A percentile compares a stretch with the other conserved stretches of the same genome.
Evolutionary conservation across 2,329 filamentous ascomycete genomes (phyloP).

Genomic region (Fusarium pseudoanthophilum): DNA sequence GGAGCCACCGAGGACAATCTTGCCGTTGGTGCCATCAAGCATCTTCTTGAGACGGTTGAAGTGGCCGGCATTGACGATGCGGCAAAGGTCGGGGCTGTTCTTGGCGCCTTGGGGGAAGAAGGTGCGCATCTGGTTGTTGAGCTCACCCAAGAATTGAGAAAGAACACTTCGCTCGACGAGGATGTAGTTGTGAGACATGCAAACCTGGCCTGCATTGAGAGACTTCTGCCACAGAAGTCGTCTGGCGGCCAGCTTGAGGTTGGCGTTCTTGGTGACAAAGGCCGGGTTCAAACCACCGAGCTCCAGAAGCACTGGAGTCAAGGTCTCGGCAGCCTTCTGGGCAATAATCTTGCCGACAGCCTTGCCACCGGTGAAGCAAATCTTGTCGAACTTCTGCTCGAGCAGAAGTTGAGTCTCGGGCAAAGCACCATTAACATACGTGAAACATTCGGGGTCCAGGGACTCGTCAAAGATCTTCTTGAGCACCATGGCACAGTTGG

Average conservation of each 20-base stretch:
- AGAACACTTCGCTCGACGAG: conserved; percentile 82
- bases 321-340: conserved; percentile 86
- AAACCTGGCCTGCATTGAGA: conserved; percentile 89
- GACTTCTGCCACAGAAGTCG: conserved; percentile 91
- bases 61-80: conserved; percentile 82
- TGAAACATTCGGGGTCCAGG: conserved; percentile 82
- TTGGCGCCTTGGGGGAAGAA: conserved; percentile 88
- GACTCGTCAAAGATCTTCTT: conserved; percentile 79
- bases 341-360: conserved; percentile 86
- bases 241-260: conserved; percentile 82
- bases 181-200: conserved; percentile 92
- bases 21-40: conserved; percentile 85
- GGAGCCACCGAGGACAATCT: conserved; percentile 86
- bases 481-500: conserved; percentile 80
- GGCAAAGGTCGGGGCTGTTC: conserved; percentile 79
- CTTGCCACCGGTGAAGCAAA: conserved; percentile 91
- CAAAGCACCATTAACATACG: conserved; percentile 82
- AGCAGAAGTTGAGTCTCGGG: conserved; percentile 84
- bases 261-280: conserved; percentile 85
- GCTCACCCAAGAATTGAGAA: conserved; percentile 75
- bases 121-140: conserved; percentile 76
- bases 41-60: conserved; percentile 89
- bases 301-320: conserved; percentile 90
- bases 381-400: conserved; percentile 95
- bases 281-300: conserved; percentile 93